A percentile compares a stretch with the other conserved stretches of the same genome.
These are phyloP conservation scores for Ascodesmis nigricans DNA, from an alignment of 495 filamentous ascomycete genomes.

Conservation along the genomic window DNA sequence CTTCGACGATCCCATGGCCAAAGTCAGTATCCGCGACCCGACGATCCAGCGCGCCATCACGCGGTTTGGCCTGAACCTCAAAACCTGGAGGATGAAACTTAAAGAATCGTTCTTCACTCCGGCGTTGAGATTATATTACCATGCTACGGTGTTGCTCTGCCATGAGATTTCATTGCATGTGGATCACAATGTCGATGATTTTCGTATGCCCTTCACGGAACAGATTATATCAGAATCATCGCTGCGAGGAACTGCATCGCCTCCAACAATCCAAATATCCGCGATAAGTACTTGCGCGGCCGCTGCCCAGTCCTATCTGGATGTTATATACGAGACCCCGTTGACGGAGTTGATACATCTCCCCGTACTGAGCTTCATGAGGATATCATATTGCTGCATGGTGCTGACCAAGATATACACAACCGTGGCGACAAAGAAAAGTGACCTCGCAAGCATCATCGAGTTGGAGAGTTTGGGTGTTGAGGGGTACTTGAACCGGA, in stretches of 20 bases:
- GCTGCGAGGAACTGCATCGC: slow-evolving; percentile 22
- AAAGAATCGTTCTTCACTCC: too few relatives aligned
- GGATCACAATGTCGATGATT: slow-evolving; percentile 43
- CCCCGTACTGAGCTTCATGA: slow-evolving; percentile 56
- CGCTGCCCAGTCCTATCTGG: slow-evolving; percentile 52
- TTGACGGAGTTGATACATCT: slow-evolving; percentile 41
- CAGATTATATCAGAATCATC: slow-evolving; percentile 24
- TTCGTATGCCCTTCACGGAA: slow-evolving; percentile 29
- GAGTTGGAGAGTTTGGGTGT: slow-evolving; percentile 50
- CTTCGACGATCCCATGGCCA: slow-evolving; percentile 46
- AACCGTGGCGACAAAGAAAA: slow-evolving; percentile 42
- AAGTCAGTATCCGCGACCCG: slow-evolving; percentile 45
- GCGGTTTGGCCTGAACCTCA: slow-evolving; percentile 52
- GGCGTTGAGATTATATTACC: too few relatives aligned
- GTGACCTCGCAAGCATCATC: slow-evolving; percentile 55
- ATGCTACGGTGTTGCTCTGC: slow-evolving; percentile 54
- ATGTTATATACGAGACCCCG: slow-evolving; percentile 41
- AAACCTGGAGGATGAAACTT: slow-evolving; percentile 38
- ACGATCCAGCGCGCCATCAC: slow-evolving; percentile 54
- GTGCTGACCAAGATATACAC: slow-evolving; percentile 76
- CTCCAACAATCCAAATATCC: slow-evolving; percentile 42
- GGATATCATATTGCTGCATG: slow-evolving; percentile 63
- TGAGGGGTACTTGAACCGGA: slow-evolving; percentile 45
- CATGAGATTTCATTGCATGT: slow-evolving; percentile 69
- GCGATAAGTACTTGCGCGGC: slow-evolving; percentile 49